Base-by-base conservation (phyloP, 2,329 filamentous ascomycete genomes). In the Beauveria varroae region DNA sequence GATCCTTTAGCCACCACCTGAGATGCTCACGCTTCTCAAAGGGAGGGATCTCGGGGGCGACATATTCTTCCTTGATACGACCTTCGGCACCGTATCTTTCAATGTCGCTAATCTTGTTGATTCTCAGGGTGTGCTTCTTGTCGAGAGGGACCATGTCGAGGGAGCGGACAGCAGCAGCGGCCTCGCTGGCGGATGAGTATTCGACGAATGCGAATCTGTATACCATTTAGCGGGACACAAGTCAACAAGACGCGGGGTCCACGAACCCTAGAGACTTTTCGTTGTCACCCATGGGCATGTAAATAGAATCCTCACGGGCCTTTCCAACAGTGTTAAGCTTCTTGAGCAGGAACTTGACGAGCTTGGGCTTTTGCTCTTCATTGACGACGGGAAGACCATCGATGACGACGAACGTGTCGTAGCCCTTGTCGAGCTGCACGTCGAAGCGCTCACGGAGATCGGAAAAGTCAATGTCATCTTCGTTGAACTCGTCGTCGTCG, bases 51-150 rank as follows among this genome's bases (percentile, higher is more conserved):
- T 88, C 79, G 58, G 95, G 95, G 55, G 88, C 80, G 63, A 85
- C 84, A 78, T 97, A 99, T 68, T 93, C 87, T 71, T 99, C 95
- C 67, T 96, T 90, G 69, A 99, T 85, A 67, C 92, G 87, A 68
- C 95, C 95, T 79, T 98, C 95, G 65, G 92, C 86, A 65, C 95
- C 95, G 75, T 91, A 99, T 67, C 95, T 89, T 74, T 99, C 95
- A 71, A 99, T 93, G 73, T 99, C 95, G 70, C 93, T 97, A 70
- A 99, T 84, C 79, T 99, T 99, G 86, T 99, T 99, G 69, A 99
- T 93, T 65, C 88, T 85, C 69, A 99, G 86, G 57, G 86, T 96
- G 82, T 99, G 93, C 79, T 88, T 97, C 85, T 96, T 98, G 80
- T 99, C 95, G 70, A 99, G 89, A 50, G 93, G 85, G 6, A 89